Conservation (phyloP, 495 filamentous ascomycete species). For the Trypethelium eluteriae region DNA sequence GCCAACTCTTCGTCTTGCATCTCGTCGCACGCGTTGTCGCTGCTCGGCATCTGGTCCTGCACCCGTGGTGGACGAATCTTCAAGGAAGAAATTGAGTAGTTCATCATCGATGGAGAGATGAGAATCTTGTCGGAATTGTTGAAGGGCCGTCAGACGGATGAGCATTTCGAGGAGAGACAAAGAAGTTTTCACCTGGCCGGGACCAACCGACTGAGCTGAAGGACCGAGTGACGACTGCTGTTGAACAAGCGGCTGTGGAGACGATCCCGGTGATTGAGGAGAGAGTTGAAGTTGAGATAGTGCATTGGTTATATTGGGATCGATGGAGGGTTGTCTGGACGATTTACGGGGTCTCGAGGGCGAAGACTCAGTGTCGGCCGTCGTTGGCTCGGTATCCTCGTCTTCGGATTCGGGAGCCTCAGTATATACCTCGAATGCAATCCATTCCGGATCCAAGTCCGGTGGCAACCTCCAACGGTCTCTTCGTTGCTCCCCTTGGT, state of each 20-base stretch:
- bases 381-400: constrained; percentile 49
- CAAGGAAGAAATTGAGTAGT: constrained; percentile 86
- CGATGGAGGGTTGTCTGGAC: constrained; percentile 30
- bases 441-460: constrained; percentile 87
- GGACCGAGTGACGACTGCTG: constrained; percentile 37
- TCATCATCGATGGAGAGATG: constrained; percentile 94
- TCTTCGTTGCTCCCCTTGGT: constrained; percentile 4
- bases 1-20: constrained; percentile 70
- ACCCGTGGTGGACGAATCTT: constrained; percentile 67
- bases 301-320: constrained; percentile 34
- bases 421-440: constrained; percentile 82
- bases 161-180: constrained; percentile 92
- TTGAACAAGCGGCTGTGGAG: constrained; percentile 24
- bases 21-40: constrained; percentile 59
- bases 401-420: constrained; percentile 50
- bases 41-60: constrained; percentile 63
- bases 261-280: constrained; percentile 30
- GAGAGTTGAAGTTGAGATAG: constrained; percentile 29
- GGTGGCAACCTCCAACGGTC: constrained; percentile 61
- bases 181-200: constrained; percentile 57
- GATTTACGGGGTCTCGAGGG: constrained; percentile 7
- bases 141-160: constrained; percentile 83
- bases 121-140: constrained; percentile 91
- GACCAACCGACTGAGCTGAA: constrained; percentile 11
- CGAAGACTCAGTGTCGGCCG: constrained; percentile 19